These are phyloP conservation scores for Flaveria robusta DNA, from an alignment of 129 eudicot genomes.

Conservation along the genomic window DNA sequence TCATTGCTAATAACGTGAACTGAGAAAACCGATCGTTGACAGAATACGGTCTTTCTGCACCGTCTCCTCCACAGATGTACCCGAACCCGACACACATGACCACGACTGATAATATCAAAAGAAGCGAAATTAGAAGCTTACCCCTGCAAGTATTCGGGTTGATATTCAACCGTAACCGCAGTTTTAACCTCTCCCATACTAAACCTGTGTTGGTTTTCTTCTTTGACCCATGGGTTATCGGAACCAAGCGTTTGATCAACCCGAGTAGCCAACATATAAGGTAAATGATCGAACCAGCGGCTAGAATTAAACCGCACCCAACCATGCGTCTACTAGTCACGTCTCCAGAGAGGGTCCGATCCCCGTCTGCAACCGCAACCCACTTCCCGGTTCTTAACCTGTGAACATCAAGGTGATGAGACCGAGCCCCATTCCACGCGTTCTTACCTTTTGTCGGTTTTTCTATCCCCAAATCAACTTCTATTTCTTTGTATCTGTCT, in stretches of 20 bases:
- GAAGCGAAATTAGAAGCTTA: slow-evolving; percentile 38
- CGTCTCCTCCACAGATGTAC: slow-evolving; percentile 71
- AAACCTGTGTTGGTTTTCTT: slow-evolving; percentile 55
- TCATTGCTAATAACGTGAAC: slow-evolving; percentile 81
- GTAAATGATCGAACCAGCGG: slow-evolving; percentile 42
- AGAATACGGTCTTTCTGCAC: slow-evolving; percentile 70
- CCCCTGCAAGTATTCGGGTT: slow-evolving; percentile 54
- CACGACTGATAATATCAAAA: slow-evolving; percentile 37
- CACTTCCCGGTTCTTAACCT: slow-evolving; percentile 63
- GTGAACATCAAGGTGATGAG: slow-evolving; percentile 76
- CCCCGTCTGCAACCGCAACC: slow-evolving; percentile 83
- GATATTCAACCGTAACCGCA: slow-evolving; percentile 53
- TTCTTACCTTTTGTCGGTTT: slow-evolving; percentile 65
- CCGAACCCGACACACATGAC: slow-evolving; percentile 53
- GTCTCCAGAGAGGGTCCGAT: slow-evolving; percentile 68
- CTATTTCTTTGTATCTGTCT: slow-evolving; percentile 61
- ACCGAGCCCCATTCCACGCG: slow-evolving; percentile 82
- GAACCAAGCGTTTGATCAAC: slow-evolving; percentile 53
- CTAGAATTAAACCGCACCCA: slow-evolving; percentile 59
- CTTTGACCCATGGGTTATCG: slow-evolving; percentile 50
- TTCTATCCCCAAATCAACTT: slow-evolving; percentile 54
- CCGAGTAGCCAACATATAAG: slow-evolving; percentile 68
- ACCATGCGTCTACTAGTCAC: slow-evolving; percentile 48
- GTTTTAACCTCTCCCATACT: slow-evolving; percentile 57
- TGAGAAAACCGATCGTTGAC: slow-evolving; percentile 63